Evolutionary conservation across 305 asterid species (phyloP), one percentile per base, ranked within the genome.

Genomic region (Solanum hybrid): DNA sequence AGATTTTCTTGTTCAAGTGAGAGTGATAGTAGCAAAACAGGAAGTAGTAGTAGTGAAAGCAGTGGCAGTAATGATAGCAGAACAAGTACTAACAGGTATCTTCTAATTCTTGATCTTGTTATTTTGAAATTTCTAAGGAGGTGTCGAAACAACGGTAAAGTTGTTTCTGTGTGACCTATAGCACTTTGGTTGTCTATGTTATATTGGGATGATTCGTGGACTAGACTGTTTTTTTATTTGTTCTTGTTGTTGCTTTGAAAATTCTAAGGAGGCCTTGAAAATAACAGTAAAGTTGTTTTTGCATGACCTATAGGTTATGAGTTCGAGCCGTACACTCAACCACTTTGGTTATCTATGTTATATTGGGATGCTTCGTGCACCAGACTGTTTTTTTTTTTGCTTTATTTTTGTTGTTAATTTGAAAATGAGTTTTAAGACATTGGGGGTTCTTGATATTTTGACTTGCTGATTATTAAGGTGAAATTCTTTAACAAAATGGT

Each of bases 1-100:
- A 94, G 93, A 90, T 92, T 94, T 79, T 89, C 92, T 9, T 93
- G 91, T 10, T 95, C 98, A 10, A 93, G 93, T 77, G 96, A 91
- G 87, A 95, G 98, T 88, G 94, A 94, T 45, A 88, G 92, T 41
- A 88, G 96, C 90, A 88, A 93, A 68, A 87, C 31, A 51, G 80
- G 76, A 3, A 70, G 89, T 70, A 83, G 78, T 70, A 84, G n/a
- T 34, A 82, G 89, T 68, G 86, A 88, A 31, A 88, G 86, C 15
- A 93, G 92, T 33, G 92, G 94, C 68, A 91, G 93, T 45, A 90
- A 90, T 78, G 79, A 89, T 27, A 88, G 94, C 72, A 89, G 89
- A 11, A 88, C 94, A n/a, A 79, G 88, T 72, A 73, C 91, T 22
- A 51, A 82, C 22, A 90, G 93, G 93, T 90, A 81, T 79, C 79